Conservation (phyloP, 495 filamentous ascomycete genomes). For the Extremus antarcticus region DNA sequence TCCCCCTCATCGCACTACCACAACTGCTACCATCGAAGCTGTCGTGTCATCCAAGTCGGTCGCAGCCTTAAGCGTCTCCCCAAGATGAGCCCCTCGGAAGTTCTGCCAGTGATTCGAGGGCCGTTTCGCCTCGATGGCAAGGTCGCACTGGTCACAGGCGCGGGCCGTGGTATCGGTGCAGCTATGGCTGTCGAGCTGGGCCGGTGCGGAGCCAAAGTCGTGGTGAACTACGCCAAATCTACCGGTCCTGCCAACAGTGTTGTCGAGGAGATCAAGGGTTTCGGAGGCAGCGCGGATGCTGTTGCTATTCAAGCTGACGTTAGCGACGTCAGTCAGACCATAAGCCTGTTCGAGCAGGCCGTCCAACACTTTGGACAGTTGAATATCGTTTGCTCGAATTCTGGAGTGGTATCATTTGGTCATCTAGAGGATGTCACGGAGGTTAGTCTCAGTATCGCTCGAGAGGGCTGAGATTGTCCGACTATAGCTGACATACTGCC, state of each 20-base stretch:
- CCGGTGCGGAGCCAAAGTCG: conserved; percentile 23
- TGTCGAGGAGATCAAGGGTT: conserved; percentile 21
- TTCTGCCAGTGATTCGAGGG: too few species aligned
- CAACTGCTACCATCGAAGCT: too few species aligned
- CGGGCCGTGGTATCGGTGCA: conserved; percentile 42
- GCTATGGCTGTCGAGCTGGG: conserved; percentile 39
- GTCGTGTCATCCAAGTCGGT: too few species aligned
- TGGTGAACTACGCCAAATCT: conserved; percentile 32
- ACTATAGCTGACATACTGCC: not conserved
- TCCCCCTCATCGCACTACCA: too few species aligned
- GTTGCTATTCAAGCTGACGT: conserved; percentile 20
- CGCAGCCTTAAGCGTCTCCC: too few species aligned
- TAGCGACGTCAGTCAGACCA: conserved; percentile 4
- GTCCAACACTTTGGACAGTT: conserved; percentile 23
- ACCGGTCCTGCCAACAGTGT: conserved; percentile 12
- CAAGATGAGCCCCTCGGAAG: too few species aligned
- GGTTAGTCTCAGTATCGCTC: too few species aligned
- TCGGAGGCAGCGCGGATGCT: conserved; percentile 12
- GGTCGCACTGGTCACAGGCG: conserved; percentile 42
- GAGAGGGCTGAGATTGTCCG: not conserved
- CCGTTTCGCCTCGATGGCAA: conserved; percentile 22
- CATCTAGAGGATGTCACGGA: conserved; percentile 6
- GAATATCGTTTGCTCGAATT: conserved; percentile 25
- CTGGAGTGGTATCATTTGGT: conserved; percentile 16
- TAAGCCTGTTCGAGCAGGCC: conserved; percentile 14